phyloP scores from a whole-genome alignment of 768 basidiomycete genomes.

The Mrakia frigida region DNA sequence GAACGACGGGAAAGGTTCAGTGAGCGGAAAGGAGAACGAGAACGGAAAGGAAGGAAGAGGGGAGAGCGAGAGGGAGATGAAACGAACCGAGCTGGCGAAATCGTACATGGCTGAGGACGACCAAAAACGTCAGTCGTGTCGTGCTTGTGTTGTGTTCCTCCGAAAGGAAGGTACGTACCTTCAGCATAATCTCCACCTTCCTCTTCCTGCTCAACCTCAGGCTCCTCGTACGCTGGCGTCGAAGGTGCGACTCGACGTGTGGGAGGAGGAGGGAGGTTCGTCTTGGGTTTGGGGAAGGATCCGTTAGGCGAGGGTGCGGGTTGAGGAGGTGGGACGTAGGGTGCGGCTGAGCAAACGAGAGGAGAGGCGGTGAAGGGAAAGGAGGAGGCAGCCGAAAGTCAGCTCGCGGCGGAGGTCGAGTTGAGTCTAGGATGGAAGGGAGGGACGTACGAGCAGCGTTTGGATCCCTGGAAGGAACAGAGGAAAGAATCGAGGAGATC shows the following conservation, averaged over 20 bases:
- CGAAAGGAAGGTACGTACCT: not conserved
- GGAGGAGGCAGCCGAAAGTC: not conserved
- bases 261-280: slow-evolving; percentile 30
- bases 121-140: not conserved
- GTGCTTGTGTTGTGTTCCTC: too few relatives aligned
- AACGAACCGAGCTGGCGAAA: not conserved
- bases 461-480: not conserved
- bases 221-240: slow-evolving; percentile 11
- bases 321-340: slow-evolving; percentile 17
- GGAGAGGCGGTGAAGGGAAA: not conserved
- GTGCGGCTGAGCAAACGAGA: not conserved
- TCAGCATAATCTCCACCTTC: slow-evolving; percentile 27
- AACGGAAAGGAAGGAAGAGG: not conserved
- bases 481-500: not conserved
- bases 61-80: not conserved
- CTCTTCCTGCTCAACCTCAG: not conserved
- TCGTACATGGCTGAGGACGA: slow-evolving; percentile 7
- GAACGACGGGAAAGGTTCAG: too few relatives aligned
- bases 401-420: not conserved
- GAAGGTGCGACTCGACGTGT: slow-evolving; percentile 11
- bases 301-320: not conserved
- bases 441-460: not conserved
- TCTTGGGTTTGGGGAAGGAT: slow-evolving; percentile 14
- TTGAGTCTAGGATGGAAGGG: too few relatives aligned
- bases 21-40: too few relatives aligned